Conservation (phyloP, 805 yeast genomes). For the Spathaspora girioi region DNA sequence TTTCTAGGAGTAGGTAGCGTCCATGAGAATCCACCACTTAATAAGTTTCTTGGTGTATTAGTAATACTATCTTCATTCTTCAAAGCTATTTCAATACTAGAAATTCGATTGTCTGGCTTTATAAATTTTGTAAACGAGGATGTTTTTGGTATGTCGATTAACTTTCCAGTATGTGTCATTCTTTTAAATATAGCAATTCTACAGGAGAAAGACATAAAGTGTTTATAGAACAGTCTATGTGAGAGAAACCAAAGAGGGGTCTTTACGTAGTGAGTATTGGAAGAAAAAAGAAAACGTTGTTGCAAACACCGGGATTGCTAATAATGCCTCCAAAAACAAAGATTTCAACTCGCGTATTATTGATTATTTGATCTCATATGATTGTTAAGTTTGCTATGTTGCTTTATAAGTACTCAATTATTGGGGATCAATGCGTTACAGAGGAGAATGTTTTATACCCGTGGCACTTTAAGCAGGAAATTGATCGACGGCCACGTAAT, state of each 20-base stretch:
- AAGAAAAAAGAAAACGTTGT: no score
- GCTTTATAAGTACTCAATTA: no score
- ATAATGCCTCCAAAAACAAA: no score
- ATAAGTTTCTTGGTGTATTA: slow-evolving; percentile 34
- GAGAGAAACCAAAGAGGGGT: not conserved
- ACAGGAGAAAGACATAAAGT: not conserved
- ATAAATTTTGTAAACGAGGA: slow-evolving; percentile 23
- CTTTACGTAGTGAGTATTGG: not conserved
- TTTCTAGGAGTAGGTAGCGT: slow-evolving; percentile 62
- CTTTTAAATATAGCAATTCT: slow-evolving; percentile 1
- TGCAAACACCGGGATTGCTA: no score
- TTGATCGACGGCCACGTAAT: no score
- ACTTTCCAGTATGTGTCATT: slow-evolving; percentile 11
- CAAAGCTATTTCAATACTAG: slow-evolving; percentile 22
- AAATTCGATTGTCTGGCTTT: slow-evolving; percentile 28
- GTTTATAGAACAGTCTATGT: not conserved
- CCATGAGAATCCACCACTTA: slow-evolving; percentile 70
- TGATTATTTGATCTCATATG: no score
- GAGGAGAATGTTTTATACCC: no score
- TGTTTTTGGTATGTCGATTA: slow-evolving; percentile 27
- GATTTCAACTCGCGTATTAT: no score
- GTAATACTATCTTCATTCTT: slow-evolving; percentile 26
- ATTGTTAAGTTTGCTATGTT: no score
- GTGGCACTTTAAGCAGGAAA: no score
- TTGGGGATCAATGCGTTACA: no score